Evolutionary conservation across 2,329 filamentous ascomycete genomes (phyloP).

Genomic region (Ophiocordyceps camponoti-saundersi): DNA sequence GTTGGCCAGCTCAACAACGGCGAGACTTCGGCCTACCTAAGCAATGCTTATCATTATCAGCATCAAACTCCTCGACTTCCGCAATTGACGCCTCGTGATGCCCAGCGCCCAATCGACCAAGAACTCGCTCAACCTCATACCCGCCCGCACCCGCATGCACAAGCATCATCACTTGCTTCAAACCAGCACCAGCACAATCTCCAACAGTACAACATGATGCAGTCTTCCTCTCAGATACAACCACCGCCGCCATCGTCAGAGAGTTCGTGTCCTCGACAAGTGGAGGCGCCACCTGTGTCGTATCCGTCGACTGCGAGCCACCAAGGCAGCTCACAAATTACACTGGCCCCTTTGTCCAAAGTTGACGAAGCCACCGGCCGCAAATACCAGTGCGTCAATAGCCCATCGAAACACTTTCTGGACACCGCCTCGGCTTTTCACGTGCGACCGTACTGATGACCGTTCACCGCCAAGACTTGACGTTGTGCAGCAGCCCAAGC

Average conservation of each 20-base stretch:
- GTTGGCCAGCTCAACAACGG: slow-evolving; percentile 5
- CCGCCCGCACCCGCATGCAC: neutral
- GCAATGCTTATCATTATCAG: slow-evolving; percentile 1
- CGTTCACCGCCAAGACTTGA: slow-evolving; percentile 34
- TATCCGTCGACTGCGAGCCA: slow-evolving; percentile 5
- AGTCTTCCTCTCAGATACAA: slow-evolving; percentile 4
- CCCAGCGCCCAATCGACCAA: neutral
- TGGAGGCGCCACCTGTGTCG: slow-evolving; percentile 6
- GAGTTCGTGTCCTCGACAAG: slow-evolving; percentile 6
- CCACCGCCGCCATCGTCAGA: slow-evolving; percentile 1
- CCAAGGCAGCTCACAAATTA: slow-evolving; percentile 4
- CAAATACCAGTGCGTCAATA: slow-evolving; percentile 14
- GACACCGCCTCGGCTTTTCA: slow-evolving; percentile 30
- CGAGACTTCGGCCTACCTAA: slow-evolving; percentile 4
- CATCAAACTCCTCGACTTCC: slow-evolving; percentile 5
- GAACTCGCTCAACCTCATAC: neutral
- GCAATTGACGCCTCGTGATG: slow-evolving; percentile 7
- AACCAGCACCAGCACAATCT: neutral
- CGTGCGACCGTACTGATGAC: neutral
- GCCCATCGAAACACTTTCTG: neutral
- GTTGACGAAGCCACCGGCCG: slow-evolving; percentile 16
- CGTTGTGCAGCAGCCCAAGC: slow-evolving; percentile 78
- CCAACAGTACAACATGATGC: slow-evolving; percentile 4
- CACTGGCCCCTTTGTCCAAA: slow-evolving; percentile 13
- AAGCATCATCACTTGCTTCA: neutral